These are phyloP conservation scores for Rachicladosporium sp. DNA, from an alignment of 2,329 filamentous ascomycete species.

Conservation along the genomic window DNA sequence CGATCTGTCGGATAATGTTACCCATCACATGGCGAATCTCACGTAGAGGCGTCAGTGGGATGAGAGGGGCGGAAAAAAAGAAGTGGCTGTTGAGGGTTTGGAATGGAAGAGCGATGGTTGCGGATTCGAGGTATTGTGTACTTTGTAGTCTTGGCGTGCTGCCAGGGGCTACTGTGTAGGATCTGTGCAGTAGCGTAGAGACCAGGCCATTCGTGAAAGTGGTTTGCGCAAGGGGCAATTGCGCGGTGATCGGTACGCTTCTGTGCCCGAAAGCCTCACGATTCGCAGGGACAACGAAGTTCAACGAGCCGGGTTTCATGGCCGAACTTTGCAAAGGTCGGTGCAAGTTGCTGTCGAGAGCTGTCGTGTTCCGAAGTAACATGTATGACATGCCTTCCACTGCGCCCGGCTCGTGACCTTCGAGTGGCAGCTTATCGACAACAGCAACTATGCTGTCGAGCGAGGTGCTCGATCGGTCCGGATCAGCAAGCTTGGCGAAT, in stretches of 20 bases:
- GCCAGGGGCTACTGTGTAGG: slow-evolving; percentile 10
- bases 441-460: slow-evolving; percentile 18
- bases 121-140: slow-evolving; percentile 10
- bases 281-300: slow-evolving; percentile 9
- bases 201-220: slow-evolving; percentile 57
- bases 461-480: too few species aligned
- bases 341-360: not conserved
- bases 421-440: slow-evolving; percentile 18
- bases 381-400: slow-evolving; percentile 20
- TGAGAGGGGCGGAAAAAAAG: slow-evolving; percentile 14
- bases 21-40: slow-evolving; percentile 55
- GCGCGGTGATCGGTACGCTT: slow-evolving; percentile 1
- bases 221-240: slow-evolving; percentile 62
- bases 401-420: slow-evolving; percentile 5
- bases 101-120: slow-evolving; percentile 11
- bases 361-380: not conserved
- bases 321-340: slow-evolving; percentile 9
- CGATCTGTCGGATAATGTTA: slow-evolving; percentile 61
- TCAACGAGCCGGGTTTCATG: slow-evolving; percentile 18
- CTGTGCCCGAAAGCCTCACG: not conserved
- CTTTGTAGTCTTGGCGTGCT: slow-evolving; percentile 16
- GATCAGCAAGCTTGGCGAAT: too few species aligned
- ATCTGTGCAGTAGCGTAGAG: slow-evolving; percentile 40
- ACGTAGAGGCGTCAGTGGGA: slow-evolving; percentile 51
- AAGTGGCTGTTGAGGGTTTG: not conserved